Conservation (phyloP, 2,329 filamentous ascomycete species). For the Colletotrichum tofieldiae region DNA sequence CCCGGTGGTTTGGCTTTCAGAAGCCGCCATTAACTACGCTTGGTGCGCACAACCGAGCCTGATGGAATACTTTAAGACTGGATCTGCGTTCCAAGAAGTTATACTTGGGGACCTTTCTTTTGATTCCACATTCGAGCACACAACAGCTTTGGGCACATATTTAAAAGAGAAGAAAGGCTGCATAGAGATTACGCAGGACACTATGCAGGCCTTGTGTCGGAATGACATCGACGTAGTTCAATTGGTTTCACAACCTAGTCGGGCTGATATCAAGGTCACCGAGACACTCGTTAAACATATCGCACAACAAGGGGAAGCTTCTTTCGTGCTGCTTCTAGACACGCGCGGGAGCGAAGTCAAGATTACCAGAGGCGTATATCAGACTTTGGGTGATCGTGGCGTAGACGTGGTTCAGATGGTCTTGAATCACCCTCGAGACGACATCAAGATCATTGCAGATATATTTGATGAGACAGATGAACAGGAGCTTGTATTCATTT, state of each 20-base stretch:
- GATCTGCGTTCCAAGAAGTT: not conserved
- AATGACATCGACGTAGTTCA: not conserved
- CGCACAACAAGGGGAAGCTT: not conserved
- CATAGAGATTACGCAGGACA: no score
- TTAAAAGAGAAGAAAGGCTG: no score
- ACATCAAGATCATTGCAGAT: no score
- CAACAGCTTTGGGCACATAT: not conserved
- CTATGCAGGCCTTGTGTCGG: no score
- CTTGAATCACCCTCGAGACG: not conserved
- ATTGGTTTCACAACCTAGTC: not conserved
- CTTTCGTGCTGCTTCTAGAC: not conserved
- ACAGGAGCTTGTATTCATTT: no score
- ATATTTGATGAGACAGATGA: fast-evolving
- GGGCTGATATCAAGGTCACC: not conserved
- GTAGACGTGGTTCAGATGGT: not conserved
- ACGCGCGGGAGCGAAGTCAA: not conserved
- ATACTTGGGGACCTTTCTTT: no score
- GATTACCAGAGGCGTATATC: not conserved
- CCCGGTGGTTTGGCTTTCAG: not conserved
- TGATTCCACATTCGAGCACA: no score
- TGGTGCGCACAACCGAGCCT: not conserved
- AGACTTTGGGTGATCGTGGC: no score
- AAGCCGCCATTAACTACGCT: not conserved
- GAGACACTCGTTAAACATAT: not conserved
- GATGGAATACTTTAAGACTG: not conserved